Base-by-base conservation (phyloP, 768 basidiomycete genomes). In the Termitomyces sp. region DNA sequence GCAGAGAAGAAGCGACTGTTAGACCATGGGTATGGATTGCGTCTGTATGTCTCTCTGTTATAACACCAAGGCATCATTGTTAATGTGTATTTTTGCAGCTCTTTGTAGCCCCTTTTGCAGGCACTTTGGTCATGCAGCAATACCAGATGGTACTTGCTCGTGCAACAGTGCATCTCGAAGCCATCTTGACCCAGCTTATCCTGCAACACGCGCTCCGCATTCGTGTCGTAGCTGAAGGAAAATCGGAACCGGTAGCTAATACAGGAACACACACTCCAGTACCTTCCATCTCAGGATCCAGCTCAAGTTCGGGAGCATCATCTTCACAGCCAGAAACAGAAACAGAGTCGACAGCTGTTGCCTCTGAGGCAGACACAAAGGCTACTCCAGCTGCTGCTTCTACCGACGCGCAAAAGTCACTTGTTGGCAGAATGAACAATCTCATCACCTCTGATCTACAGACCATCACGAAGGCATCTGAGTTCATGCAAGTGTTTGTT, bases 361-460 rank as follows among this genome's bases (percentile, higher is more conserved):
- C 25, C 12, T 44, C 46, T 6, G 49, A 53, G 27, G n/a, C 60
- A 16, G 59, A 56, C 3, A 23, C 43, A 23, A 58, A 59, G 25
- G 41, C 60, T 5, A 43, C 48, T 54, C 40, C 56, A 34, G 49
- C 52, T 12, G 56, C 56, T 38, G 34, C 58, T 9, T 51, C 60
- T 27, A 45, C 54, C 12, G 56, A 60, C 23, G 52, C 59, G 12
- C 29, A 38, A 8, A 59, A 51, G 25, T 60, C 67, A 23, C 68
- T 89, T n/a, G 79, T 84, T 31, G 90, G 90, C 10, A 86, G 82
- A 64, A 85, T 92, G 68, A 91, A 88, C 68, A 91, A 90, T 55
- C 71, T 90, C 7, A 80, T 89, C 27, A 83, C 87, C 7, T 82
- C 84, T 1, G 89, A 92, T 67, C 48, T 77, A 56, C 60, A 59